A percentile compares a stretch with the other conserved stretches of the same genome.
phyloP scores from a whole-genome alignment of 352 stramenopile genomes.

The Phytophthora aleatoria region DNA sequence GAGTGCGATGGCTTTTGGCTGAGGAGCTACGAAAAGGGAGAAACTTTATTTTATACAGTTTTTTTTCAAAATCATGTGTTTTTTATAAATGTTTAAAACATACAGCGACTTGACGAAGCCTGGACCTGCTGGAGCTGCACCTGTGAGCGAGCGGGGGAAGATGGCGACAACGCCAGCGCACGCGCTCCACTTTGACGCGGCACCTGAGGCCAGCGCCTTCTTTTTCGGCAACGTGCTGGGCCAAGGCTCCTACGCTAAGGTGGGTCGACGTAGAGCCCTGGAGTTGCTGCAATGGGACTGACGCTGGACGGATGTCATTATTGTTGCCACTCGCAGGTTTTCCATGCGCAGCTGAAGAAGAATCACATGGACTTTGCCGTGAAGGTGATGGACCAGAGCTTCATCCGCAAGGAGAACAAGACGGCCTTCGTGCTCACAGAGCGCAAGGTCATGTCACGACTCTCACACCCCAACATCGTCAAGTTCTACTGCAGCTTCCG shows the following conservation, averaged over 20 bases:
- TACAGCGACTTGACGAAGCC: slow-evolving; percentile 20
- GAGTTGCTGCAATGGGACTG: background rate
- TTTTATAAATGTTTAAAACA: background rate
- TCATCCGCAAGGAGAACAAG: slow-evolving; percentile 93
- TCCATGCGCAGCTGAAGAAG: slow-evolving; percentile 87
- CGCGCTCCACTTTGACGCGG: slow-evolving; percentile 60
- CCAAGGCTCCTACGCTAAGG: slow-evolving; percentile 89
- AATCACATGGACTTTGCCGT: slow-evolving; percentile 83
- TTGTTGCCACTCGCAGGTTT: slow-evolving; percentile 54
- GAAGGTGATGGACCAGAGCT: slow-evolving; percentile 92
- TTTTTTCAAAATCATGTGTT: background rate
- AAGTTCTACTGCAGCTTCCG: slow-evolving; percentile 91
- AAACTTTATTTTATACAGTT: background rate
- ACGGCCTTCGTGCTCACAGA: slow-evolving; percentile 92
- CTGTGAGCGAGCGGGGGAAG: background rate
- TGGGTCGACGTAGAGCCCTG: slow-evolving; percentile 21
- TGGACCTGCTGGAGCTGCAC: slow-evolving; percentile 6
- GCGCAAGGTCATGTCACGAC: slow-evolving; percentile 87
- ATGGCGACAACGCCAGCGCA: slow-evolving; percentile 43
- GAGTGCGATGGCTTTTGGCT: slow-evolving; percentile 29
- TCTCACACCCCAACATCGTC: slow-evolving; percentile 89
- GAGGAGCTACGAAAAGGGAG: slow-evolving; percentile 30
- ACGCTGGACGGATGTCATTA: slow-evolving; percentile 2
- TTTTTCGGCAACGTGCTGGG: slow-evolving; percentile 86
- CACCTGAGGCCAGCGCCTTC: slow-evolving; percentile 81